phyloP scores from a whole-genome alignment of 1,284 basidiomycete species.

The Microbotryum silenes-acaulis region DNA sequence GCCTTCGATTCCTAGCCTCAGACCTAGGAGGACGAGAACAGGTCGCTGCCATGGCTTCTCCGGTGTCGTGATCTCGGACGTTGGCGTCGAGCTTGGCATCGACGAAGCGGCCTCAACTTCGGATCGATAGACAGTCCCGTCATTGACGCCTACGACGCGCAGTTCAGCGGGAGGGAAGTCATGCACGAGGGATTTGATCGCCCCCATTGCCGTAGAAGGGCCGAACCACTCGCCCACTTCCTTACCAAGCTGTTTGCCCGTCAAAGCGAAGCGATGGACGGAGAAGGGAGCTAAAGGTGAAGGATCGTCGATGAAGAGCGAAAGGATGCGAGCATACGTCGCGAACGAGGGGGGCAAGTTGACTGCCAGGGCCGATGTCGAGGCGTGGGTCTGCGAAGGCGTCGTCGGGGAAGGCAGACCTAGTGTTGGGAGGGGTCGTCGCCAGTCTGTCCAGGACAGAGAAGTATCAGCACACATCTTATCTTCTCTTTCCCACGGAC shows the following conservation, averaged over 20 bases:
- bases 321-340: slow-evolving; percentile 74
- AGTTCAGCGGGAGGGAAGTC: slow-evolving; percentile 72
- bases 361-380: slow-evolving; percentile 7
- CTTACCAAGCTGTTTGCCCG: slow-evolving; percentile 81
- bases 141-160: slow-evolving; percentile 72
- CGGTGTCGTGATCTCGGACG: background rate
- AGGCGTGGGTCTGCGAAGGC: slow-evolving; percentile 33
- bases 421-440: slow-evolving; percentile 51
- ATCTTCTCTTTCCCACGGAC: too few relatives aligned
- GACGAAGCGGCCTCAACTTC: slow-evolving; percentile 77
- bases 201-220: slow-evolving; percentile 90
- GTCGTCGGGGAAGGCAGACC: slow-evolving; percentile 24
- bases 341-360: slow-evolving; percentile 27
- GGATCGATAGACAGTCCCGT: slow-evolving; percentile 73
- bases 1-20: slow-evolving; percentile 80
- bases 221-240: slow-evolving; percentile 98
- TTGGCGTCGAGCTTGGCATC: slow-evolving; percentile 19
- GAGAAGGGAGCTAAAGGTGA: slow-evolving; percentile 83
- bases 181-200: slow-evolving; percentile 77
- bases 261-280: slow-evolving; percentile 89
- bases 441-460: slow-evolving; percentile 57
- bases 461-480: slow-evolving; percentile 3
- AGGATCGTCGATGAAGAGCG: slow-evolving; percentile 92
- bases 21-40: slow-evolving; percentile 77
- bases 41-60: slow-evolving; percentile 62